These are phyloP conservation scores for Colletotrichum tofieldiae DNA, from an alignment of 2,329 filamentous ascomycete species.

Conservation along the genomic window DNA sequence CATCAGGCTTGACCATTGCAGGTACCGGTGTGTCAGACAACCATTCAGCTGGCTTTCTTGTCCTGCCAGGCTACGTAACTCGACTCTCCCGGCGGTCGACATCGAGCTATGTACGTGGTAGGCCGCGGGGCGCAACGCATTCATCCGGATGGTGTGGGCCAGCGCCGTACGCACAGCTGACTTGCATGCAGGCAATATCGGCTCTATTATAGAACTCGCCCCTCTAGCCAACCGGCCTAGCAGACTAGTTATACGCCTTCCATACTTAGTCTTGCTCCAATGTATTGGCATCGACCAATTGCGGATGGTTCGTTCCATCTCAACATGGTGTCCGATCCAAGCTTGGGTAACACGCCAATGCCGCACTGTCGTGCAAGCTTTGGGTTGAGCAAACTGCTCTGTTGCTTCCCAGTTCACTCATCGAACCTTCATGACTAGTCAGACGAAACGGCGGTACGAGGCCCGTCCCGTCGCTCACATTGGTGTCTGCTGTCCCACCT, in stretches of 20 bases:
- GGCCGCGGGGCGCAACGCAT: background rate
- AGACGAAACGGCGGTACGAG: conserved; percentile 26
- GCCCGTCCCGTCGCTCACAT: conserved; percentile 21
- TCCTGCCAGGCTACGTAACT: background rate
- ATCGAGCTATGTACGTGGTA: background rate
- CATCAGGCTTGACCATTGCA: background rate
- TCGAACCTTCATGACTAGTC: background rate
- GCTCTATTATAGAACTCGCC: background rate
- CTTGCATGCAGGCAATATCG: conserved; percentile 23
- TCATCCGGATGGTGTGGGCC: background rate
- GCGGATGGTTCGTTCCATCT: conserved; percentile 3
- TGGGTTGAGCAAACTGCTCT: background rate
- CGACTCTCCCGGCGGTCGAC: background rate
- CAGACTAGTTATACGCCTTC: background rate
- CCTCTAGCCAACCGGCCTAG: background rate
- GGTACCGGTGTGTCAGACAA: background rate
- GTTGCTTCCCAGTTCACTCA: background rate
- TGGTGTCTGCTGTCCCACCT: background rate
- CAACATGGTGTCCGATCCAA: conserved; percentile 16
- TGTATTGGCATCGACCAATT: background rate
- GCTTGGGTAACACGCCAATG: background rate
- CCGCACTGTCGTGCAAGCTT: conserved; percentile 3
- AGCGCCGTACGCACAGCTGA: conserved; percentile 15
- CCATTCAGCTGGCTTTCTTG: background rate
- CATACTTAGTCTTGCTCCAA: background rate